Evolutionary conservation across 2,329 filamentous ascomycete genomes (phyloP).

Genomic region (Arthrinium puccinioides): DNA sequence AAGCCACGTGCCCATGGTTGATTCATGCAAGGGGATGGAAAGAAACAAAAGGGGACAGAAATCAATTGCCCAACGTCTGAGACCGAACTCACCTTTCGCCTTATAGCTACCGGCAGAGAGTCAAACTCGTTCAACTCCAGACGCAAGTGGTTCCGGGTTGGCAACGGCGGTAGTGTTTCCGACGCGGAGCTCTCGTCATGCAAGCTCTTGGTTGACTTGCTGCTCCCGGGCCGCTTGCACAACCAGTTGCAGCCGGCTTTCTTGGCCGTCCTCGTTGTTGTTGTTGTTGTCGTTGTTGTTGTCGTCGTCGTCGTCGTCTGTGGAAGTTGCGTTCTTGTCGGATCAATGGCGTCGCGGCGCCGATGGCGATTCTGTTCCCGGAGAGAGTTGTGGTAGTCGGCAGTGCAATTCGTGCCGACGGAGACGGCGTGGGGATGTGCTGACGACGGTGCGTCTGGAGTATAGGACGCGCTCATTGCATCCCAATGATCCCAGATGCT

Average conservation of each 20-base stretch:
- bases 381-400: constrained; percentile 1
- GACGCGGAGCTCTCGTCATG: too few species aligned
- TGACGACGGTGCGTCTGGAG: too few species aligned
- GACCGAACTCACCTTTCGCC: constrained; percentile 37
- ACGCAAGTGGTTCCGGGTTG: too few species aligned
- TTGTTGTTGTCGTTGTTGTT: not conserved
- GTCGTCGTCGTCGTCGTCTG: not conserved
- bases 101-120: constrained; percentile 39
- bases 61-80: not conserved
- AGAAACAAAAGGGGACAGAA: not conserved
- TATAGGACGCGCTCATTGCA: too few species aligned
- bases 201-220: constrained; percentile 6
- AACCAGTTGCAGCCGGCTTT: not conserved
- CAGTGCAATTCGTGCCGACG: too few species aligned
- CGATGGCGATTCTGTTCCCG: not conserved
- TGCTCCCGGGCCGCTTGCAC: not conserved
- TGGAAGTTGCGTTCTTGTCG: not conserved
- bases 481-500: too few species aligned
- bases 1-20: too few species aligned
- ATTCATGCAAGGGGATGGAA: too few species aligned
- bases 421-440: too few species aligned
- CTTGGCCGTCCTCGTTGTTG: constrained; percentile 1
- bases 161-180: too few species aligned
- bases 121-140: constrained; percentile 37
- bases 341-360: not conserved